Conservation (phyloP, 352 stramenopile genomes). For the Pythium insidiosum region DNA sequence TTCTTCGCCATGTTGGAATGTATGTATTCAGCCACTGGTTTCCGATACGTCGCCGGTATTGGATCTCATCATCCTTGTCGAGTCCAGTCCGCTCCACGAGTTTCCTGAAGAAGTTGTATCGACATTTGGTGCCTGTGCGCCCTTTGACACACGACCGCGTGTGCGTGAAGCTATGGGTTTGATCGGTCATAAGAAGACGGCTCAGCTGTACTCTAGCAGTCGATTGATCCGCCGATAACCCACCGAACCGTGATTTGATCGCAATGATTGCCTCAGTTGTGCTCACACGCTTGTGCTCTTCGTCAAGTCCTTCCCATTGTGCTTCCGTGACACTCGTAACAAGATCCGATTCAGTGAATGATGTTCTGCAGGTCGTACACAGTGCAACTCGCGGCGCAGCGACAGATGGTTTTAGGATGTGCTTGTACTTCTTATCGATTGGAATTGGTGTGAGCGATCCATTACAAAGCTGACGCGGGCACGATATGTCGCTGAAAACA, state of each 20-base stretch:
- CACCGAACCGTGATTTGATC: slow-evolving; percentile 9
- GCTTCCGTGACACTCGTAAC: neutral
- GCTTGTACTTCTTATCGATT: slow-evolving; percentile 15
- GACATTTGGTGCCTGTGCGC: slow-evolving; percentile 6
- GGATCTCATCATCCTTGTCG: slow-evolving; percentile 6
- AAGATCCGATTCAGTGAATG: slow-evolving; percentile 1
- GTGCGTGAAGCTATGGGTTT: slow-evolving; percentile 12
- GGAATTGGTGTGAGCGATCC: neutral
- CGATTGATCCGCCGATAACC: slow-evolving; percentile 1
- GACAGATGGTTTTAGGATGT: slow-evolving; percentile 1
- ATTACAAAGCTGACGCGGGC: neutral
- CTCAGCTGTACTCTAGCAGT: slow-evolving; percentile 14
- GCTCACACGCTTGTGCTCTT: slow-evolving; percentile 1
- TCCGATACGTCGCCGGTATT: slow-evolving; percentile 7
- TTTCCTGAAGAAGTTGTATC: slow-evolving; percentile 19
- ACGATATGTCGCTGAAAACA: neutral
- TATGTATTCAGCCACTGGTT: slow-evolving; percentile 22
- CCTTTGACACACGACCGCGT: slow-evolving; percentile 16
- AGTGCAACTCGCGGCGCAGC: neutral
- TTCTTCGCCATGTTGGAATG: slow-evolving; percentile 10
- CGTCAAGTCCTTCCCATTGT: slow-evolving; percentile 6
- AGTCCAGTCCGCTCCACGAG: slow-evolving; percentile 4
- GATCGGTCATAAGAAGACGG: slow-evolving; percentile 7
- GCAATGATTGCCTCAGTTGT: neutral
- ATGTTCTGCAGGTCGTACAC: neutral